Percentiles rank a stretch among this genome's conserved stretches.
These are phyloP conservation scores for Puccinia triticina DNA, from an alignment of 1,284 basidiomycete genomes.

Conservation along the genomic window DNA sequence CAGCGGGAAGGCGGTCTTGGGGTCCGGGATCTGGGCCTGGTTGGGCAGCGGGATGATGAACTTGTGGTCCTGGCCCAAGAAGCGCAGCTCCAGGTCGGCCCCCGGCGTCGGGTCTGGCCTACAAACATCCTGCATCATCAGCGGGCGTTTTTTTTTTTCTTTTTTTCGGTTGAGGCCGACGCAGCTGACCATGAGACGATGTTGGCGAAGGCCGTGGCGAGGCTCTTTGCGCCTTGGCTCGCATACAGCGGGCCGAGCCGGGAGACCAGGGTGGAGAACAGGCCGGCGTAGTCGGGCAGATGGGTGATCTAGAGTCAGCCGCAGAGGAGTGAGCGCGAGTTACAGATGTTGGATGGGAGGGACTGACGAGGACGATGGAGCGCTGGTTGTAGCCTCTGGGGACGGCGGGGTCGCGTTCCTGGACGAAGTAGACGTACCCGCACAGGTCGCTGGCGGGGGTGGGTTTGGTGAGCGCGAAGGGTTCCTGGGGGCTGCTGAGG, in stretches of 20 bases:
- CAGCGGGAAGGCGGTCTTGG: conserved; percentile 50
- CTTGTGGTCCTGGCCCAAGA: conserved; percentile 74
- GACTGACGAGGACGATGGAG: conserved; percentile 36
- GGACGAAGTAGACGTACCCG: conserved; percentile 59
- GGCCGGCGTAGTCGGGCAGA: conserved; percentile 36
- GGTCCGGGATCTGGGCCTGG: conserved; percentile 72
- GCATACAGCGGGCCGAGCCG: conserved; percentile 28
- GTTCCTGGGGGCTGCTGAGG: background rate
- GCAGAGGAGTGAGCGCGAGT: background rate
- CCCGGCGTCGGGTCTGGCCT: conserved; percentile 66
- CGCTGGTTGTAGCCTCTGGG: conserved; percentile 58
- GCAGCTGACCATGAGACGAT: conserved; percentile 27
- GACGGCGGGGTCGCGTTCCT: conserved; percentile 57
- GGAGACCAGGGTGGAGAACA: conserved; percentile 36
- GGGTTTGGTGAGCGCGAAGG: background rate
- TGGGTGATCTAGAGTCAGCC: conserved; percentile 29
- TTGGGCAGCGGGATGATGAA: conserved; percentile 71
- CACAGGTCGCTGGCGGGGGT: conserved; percentile 52
- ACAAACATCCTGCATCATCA: no score
- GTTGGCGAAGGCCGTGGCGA: conserved; percentile 17
- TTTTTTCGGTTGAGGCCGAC: background rate
- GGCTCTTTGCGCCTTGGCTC: conserved; percentile 17
- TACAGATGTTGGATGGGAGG: background rate
- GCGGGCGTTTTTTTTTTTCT: background rate
- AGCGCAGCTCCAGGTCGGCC: conserved; percentile 71